Evolutionary conservation across 768 basidiomycete species (phyloP), one percentile per base, ranked within the genome.

Genomic region (Butyriboletus loyo): DNA sequence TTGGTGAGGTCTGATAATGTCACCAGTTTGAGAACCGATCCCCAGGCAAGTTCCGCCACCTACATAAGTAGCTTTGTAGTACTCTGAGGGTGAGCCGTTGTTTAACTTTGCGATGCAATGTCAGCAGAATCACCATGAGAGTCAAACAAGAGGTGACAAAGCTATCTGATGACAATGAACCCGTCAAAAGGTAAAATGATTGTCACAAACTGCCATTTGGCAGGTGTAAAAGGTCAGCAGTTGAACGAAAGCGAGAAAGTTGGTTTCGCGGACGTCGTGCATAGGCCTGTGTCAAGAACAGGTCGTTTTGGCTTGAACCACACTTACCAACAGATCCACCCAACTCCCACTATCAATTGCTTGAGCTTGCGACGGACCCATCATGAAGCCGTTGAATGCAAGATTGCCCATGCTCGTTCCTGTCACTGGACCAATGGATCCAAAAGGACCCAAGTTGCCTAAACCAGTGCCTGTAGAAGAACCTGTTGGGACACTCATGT

Each of bases 61-160:
- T 64, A 89, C 89, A 65, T 87, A 86, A 62, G 78, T 64, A 10
- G 86, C 75, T 2, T 81, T 84, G 58, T 91, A 92, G 58, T 81
- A 74, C 60, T 87, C 86, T 7, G 82, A 73, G 2, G 82, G 76
- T 24, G 68, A 72, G 13, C 62, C 61, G 6, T 80, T 75, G 55
- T 84, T 85, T 5, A 89, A 61, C 87, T 89, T 55, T n/a, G 46
- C 35, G 50, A 49, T 14, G 36, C 25, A 17, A 45, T 25, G 46
- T 66, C 43, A 67, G 62, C 30, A 31, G 28, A 32, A 40, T 39
- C 32, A n/a, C 25, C 36, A 30, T 9, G n/a, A 34, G 19, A 28
- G 44, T 28, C 49, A 13, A 1, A 37, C 46, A 41, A 41, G 17
- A 31, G 17, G 30, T 13, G 34, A 46, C n/a, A 24, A 43, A 45